phyloP scores from a whole-genome alignment of 2,329 filamentous ascomycete genomes.

The Fusarium sp. region DNA sequence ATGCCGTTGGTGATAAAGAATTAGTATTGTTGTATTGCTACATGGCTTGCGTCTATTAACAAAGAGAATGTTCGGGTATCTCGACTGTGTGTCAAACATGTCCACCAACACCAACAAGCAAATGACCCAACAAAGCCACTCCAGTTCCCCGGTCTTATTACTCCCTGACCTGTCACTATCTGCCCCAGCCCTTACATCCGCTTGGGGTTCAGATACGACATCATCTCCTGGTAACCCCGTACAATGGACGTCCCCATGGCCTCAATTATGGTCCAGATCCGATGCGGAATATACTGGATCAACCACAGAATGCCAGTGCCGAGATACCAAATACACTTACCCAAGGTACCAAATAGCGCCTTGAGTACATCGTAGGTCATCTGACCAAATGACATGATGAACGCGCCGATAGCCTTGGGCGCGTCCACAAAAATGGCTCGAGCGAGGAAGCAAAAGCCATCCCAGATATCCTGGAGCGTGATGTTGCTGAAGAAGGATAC shows the following conservation, averaged over 20 bases:
- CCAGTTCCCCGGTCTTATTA: not conserved
- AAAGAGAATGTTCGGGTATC: not conserved
- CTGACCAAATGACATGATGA: constrained; percentile 36
- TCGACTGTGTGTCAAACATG: not conserved
- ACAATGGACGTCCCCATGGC: constrained; percentile 45
- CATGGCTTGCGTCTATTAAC: not conserved
- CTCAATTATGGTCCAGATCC: constrained; percentile 46
- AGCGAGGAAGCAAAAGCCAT: constrained; percentile 47
- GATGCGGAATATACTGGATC: constrained; percentile 47
- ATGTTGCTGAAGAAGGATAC: constrained; percentile 48
- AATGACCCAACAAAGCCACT: not conserved
- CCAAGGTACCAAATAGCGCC: constrained; percentile 46
- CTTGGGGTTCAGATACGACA: constrained; percentile 53
- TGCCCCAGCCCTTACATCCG: constrained; percentile 18
- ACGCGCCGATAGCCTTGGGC: constrained; percentile 42
- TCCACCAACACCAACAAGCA: not conserved
- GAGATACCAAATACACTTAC: constrained; percentile 42
- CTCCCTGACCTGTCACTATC: not conserved
- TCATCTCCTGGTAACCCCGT: constrained; percentile 49
- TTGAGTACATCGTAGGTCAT: constrained; percentile 43
- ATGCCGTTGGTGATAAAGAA: not conserved
- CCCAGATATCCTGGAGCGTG: constrained; percentile 53
- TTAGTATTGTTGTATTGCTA: not conserved
- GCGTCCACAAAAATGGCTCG: constrained; percentile 47
- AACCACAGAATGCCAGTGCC: constrained; percentile 42